Evolutionary conservation across 768 basidiomycete genomes (phyloP), one percentile per base, ranked within the genome.

Genomic region (Russula vinacea): DNA sequence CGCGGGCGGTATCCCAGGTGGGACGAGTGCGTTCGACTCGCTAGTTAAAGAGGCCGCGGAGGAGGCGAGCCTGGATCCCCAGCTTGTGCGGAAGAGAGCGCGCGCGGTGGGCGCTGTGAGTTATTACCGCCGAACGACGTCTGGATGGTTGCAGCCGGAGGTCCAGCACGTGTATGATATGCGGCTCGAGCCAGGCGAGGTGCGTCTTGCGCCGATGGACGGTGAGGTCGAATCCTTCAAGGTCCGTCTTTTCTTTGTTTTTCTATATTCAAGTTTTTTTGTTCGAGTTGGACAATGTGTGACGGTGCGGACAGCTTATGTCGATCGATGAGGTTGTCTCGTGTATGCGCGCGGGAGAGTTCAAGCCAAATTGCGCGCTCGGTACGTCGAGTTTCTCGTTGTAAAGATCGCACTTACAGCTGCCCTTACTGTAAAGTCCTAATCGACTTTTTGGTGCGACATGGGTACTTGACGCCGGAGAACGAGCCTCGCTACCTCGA

Each of bases 171-270:
- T 89, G 26, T 98, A 94, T 70, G 93, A 98, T 70, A 78, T 98
- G 54, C 74, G 75, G 54, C 81, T 97, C 24, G 93, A 92, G 0
- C 66, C 76, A 6, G 76, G 74, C 37, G 66, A 73, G 71, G 84
- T 81, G 19, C 73, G 89, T 67, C 92, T 92, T 8, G 79, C 80
- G 57, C 92, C 94, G 0, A 78, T 84, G 24, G 97, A 99, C 68
- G 94, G 92, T 29, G 97, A 99, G 72, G 97, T 97, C 2, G 94
- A 97, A 72, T 87, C 83, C 1, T 99, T 99, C 69, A 85, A 93
- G 78, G 94, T 94, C 60, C 58, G 80, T 70, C 10, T 14, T 3
- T 52, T 47, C 13, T 55, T 56, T 16, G 2, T 19, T 19, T 19
- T 29, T 32, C 5, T n/a, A 6, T 29, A 22, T 10, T 49, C 17